phyloP scores from a whole-genome alignment of 1,284 basidiomycete genomes.

The Omphalotus olearius region DNA sequence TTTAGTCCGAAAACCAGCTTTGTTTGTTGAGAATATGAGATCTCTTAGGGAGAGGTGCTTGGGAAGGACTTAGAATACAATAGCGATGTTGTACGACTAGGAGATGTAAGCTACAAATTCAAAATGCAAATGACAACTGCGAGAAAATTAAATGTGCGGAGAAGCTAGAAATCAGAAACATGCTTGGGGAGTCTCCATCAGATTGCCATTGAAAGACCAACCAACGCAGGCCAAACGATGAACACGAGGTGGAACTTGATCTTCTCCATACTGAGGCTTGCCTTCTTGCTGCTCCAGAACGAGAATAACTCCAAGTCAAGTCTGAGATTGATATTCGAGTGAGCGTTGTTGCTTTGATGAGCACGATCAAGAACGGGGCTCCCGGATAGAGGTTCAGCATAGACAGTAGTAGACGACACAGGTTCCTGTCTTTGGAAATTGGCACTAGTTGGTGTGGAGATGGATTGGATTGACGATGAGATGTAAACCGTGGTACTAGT shows the following conservation, averaged over 20 bases:
- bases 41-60: no score
- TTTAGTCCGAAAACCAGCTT: no score
- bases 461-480: not conserved
- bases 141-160: no score
- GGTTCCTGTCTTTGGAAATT: not conserved
- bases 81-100: no score
- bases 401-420: constrained; percentile 14
- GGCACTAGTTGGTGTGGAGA: no score
- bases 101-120: no score
- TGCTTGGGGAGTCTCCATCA: no score
- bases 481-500: constrained; percentile 19
- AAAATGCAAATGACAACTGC: no score
- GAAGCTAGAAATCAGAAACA: no score
- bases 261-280: constrained; percentile 34
- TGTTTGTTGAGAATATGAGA: no score
- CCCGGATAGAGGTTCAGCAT: constrained; percentile 14
- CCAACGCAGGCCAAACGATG: constrained; percentile 52
- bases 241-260: constrained; percentile 49
- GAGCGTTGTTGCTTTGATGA: constrained; percentile 17
- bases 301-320: not conserved
- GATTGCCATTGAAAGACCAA: constrained; percentile 48
- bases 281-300: constrained; percentile 18
- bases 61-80: no score
- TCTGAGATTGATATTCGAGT: constrained; percentile 10
- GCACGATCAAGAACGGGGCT: not conserved